Evolutionary conservation across 2,329 filamentous ascomycete species (phyloP), one percentile per base, ranked within the genome.

Genomic region (Pyrenophora seminiperda): DNA sequence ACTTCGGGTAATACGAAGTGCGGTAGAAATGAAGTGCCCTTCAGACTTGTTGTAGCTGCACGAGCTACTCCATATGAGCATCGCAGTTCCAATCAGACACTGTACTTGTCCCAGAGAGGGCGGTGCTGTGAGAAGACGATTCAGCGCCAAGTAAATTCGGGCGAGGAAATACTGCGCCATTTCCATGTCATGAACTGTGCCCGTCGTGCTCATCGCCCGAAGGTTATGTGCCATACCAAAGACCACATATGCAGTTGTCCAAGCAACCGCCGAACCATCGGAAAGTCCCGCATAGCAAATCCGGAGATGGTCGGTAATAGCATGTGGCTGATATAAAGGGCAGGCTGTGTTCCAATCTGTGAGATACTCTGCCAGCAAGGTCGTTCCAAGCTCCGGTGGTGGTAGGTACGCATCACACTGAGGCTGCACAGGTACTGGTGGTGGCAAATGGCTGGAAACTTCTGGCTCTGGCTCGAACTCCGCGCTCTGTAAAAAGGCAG

Each of bases 181-280:
- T 6, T 55, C 48, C 24, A 58, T 62, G 27, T 67, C 62, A 33
- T 60, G 34, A 7, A 46, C 50, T 1, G 54, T 59, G 13, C 54
- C 61, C 3, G 55, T 33, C n/a, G 54, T 46, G 20, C 63, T 66
- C 61, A 62, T 60, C 14, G 51, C 63, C 3, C 63, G 58, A 7
- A 61, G 50, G 15, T 56, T 54, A 50, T 68, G 62, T 14, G 65
- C 65, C 32, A 68, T 46, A 14, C 62, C 61, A 20, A 65, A 62
- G 11, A 66, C 53, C 9, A 65, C 49, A 42, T 66, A 67, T 2
- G 57, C 53, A 36, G 47, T 62, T 7, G 52, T 54, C 65, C 61
- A 68, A 7, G 59, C 53, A n/a, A 66, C 43, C n/a, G 56, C 46
- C 15, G 60, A 52, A 6, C 58, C 60, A 34, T 67, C 62, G 3